Evolutionary conservation across 2,329 filamentous ascomycete species (phyloP), one percentile per base, ranked within the genome.

Genomic region (Zymoseptoria brevis): DNA sequence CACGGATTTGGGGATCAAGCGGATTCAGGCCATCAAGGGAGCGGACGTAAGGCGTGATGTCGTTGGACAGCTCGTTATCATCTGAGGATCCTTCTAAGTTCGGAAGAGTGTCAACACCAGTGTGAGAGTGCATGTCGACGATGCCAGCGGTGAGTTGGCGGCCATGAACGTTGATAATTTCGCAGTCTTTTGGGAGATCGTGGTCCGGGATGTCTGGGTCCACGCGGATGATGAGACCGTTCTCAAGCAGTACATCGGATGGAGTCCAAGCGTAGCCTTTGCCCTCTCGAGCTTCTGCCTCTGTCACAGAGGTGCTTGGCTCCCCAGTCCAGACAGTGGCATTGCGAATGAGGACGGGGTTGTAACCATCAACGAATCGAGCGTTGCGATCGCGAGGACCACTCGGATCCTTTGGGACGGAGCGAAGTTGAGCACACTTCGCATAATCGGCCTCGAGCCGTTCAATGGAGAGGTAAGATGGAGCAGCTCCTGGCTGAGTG

Each of bases 91-190:
- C 84, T 1, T 66, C 58, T 1, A 87, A 75, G 1, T 68, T 70
- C 0, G 86, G 85, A n/a, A 87, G 72, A 16, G 80, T 76, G 29
- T 79, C 76, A 0, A 87, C 80, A 7, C 85, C 84, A 1, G 84
- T 79, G 68, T 89, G 87, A 35, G 80, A 84, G 72, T 89, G 86
- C 83, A 88, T 88, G 67, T 89, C 87, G 53, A 89, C 83, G 65
- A 89, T 84, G 16, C 86, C 87, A 7, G 79, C 78, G 0, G 87
- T 89, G 19, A 89, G 74, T 58, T 79, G 83, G 2, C 83, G 80
- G 1, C 86, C 85, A 24, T 78, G 70, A 4, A 83, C 85, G 57
- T 88, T 77, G 69, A 79, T 86, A 8, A 85, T 67, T 4, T 80
- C 62, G 0, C 76, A 78, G 53, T 81, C 76, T 2, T 77, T 67